Base-by-base conservation (phyloP, 306 rosid species). In the Alnus rubra region DNA sequence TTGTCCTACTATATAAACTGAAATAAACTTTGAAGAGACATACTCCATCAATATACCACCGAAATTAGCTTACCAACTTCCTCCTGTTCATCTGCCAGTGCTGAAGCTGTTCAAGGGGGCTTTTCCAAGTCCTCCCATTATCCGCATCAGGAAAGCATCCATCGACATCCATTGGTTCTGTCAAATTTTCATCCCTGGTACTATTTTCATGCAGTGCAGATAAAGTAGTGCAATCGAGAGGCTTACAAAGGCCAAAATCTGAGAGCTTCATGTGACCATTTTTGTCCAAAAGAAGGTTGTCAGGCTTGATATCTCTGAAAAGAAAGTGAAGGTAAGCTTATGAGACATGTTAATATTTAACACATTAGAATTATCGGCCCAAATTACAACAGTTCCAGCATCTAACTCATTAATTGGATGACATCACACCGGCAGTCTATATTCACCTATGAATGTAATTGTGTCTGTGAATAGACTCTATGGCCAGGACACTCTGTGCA, bases 41-140 rank as follows among this genome's bases (percentile, higher is more conserved):
- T 71, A n/a, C 73, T 68, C 69, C 65, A 59, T 74, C 73, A 68
- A 74, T 16, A 71, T 80, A 71, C 71, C 45, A 9, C 74, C 56
- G 69, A 79, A 80, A 77, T 69, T 56, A 83, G 65, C 92, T 53
- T 92, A 95, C 98, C 98, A 95, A 87, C 88, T 91, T 95, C 87
- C 98, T 89, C 83, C 98, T 88, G 88, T 95, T 95, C 94, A 88
- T 95, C 89, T 92, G 98, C 98, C 98, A 95, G 81, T 90, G 98
- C 71, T 92, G 94, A 82, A 95, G 98, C 85, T 95, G 98, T 78
- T 95, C 98, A 28, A 82, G 93, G 12, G 96, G 92, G 82, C 98
- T 95, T 85, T 84, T 95, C 98, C 98, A 95, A 83, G 86, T 90
- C 79, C 87, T 92, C 79, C 85, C 83, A 87, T 90, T 88, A 80